Evolutionary conservation across 345 rosid species (phyloP), one percentile per base, ranked within the genome.

Genomic region (Moricandia arvensis): DNA sequence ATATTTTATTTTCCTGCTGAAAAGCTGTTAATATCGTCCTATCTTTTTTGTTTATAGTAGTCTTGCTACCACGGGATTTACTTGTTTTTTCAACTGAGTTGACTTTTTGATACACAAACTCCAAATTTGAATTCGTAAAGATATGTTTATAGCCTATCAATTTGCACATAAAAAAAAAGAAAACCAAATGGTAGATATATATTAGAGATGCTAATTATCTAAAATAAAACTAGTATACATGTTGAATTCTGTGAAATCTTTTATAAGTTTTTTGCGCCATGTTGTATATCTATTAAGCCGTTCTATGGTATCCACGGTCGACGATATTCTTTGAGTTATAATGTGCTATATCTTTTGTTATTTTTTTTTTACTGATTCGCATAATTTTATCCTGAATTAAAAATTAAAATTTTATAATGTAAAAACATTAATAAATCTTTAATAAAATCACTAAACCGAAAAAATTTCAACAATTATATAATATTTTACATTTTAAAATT

Each of bases 11-110:
- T 61, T 61, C 64, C 47, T 35, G 17, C 64, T 34, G 7, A 17
- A 75, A 75, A 61, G 58, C 69, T 75, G 63, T 61, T 62, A 11
- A 6, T 53, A 8, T 68, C 49, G 69, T 51, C 79, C 34, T 68
- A 35, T 49, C 24, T 12, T 68, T 21, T 74, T 59, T 60, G 54
- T 75, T 68, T 60, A 27, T 68, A 35, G 70, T 51, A 66, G 21
- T 53, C 53, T 67, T 66, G 30, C 10, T 21, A 58, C 78, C 67
- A 45, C 63, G 16, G 38, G 24, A 60, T 60, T 33, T 11, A 61
- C 43, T 31, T 60, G 13, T n/a, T 60, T 41, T 21, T 35, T 31
- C 41, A 17, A 31, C 41, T n/a, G 12, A 30, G 9, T 59, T 59
- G 63, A 59, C 63, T 30, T 60, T 31, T 33, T 12, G 0, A 58